Conservation (phyloP, 257 asterid species). For the Solanum medicagineum region DNA sequence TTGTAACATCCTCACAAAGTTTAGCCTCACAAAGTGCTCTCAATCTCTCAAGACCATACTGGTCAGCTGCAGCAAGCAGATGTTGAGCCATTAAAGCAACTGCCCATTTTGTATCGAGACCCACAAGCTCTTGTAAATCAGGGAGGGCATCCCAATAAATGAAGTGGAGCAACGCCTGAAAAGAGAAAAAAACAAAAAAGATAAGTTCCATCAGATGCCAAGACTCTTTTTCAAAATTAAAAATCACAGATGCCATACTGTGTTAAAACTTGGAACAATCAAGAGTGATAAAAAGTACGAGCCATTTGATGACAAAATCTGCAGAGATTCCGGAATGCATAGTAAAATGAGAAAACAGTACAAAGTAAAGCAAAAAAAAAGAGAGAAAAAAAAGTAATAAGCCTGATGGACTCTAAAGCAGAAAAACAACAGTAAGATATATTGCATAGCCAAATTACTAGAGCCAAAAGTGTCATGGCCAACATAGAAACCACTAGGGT, state of each 20-base stretch:
- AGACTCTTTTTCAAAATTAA: not conserved
- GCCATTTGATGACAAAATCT: not conserved
- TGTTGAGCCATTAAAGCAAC: slow-evolving; percentile 2
- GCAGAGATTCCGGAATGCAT: not conserved
- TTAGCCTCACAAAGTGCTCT: slow-evolving; percentile 6
- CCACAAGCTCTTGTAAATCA: slow-evolving; percentile 6
- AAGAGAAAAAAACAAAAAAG: not conserved
- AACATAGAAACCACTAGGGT: not conserved
- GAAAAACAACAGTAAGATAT: not conserved
- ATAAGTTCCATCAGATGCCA: not conserved
- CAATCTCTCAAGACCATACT: slow-evolving; percentile 8
- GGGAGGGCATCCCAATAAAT: slow-evolving; percentile 12
- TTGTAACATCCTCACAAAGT: not conserved
- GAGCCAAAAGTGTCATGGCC: not conserved
- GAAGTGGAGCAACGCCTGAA: slow-evolving; percentile 12
- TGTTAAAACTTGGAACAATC: not conserved
- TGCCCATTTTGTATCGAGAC: slow-evolving; percentile 3
- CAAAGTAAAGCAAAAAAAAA: not conserved
- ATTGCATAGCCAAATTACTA: not conserved
- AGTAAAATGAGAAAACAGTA: not conserved
- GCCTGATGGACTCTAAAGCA: not conserved
- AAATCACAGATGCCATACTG: not conserved
- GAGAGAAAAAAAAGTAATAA: not conserved
- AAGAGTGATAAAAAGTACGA: not conserved
- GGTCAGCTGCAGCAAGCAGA: slow-evolving; percentile 10